Base-by-base conservation (phyloP, 208 protist species). In the Trypanosoma vivax region DNA sequence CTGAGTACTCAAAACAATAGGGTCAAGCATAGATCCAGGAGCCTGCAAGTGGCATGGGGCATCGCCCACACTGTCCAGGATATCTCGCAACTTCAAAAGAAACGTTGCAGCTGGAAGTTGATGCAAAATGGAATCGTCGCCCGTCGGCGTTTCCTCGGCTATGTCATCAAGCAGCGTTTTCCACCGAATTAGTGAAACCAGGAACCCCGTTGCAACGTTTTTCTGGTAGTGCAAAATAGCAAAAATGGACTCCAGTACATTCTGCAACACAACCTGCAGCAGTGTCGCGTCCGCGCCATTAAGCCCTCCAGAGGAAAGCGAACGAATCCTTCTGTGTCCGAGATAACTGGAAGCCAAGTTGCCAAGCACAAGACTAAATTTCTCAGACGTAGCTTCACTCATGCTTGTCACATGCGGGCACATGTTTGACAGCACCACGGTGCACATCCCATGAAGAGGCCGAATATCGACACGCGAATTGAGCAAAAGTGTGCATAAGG, bases 361-460 rank as follows among this genome's bases (percentile, higher is more conserved):
- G 4, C 67, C 61, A 43, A 94, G 90, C 3, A 72, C 46, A 39
- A 60, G 57, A 7, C 83, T 73, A 18, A 94, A 50, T 29, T 71
- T 72, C 0, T 63, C 53, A 5, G 87, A 77, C 24, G 73, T 60
- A 6, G 51, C 42, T 23, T 33, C 41, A 40, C 71, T 60, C 14
- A 90, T 60, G 3, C 40, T 51, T 6, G 53, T 90, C n/a, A 96
- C 69, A 59, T 86, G 96, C 7, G 90, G 87, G 4, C 85, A 72
- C 38, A 96, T 56, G 54, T 96, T 96, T 0, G 79, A 55, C 40
- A 96, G 25, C 2, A 96, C 56, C 5, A 75, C 66, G 21, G 70
- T 76, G 62, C 89, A 91, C 19, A 78, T 88, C 13, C 66, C 50
- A 46, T 78, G 60, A n/a, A 91, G 43, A 19, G 70, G 67, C 18